A percentile compares a stretch with the other conserved stretches of the same genome.
These are phyloP conservation scores for Crithidia acanthocephali DNA, from an alignment of 208 protist genomes.

Conservation along the genomic window DNA sequence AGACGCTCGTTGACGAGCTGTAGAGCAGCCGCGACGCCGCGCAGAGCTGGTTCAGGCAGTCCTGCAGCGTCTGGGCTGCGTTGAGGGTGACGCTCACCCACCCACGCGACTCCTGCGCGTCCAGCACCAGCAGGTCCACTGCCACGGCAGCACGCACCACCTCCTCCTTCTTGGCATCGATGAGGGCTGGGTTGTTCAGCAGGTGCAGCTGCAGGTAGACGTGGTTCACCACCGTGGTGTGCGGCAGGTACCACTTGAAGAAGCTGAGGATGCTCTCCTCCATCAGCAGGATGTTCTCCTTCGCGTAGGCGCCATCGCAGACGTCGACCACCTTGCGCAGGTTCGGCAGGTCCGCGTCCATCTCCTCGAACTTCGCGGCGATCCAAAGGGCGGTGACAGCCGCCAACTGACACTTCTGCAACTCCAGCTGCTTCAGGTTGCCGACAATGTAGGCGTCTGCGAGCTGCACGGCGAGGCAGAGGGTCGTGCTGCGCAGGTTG, in stretches of 20 bases:
- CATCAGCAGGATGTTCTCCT: constrained; percentile 67
- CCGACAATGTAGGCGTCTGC: constrained; percentile 71
- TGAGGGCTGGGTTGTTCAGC: constrained; percentile 54
- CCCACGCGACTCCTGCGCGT: constrained; percentile 27
- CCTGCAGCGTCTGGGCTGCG: constrained; percentile 35
- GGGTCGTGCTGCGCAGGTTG: constrained; percentile 76
- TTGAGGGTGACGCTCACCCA: constrained; percentile 46
- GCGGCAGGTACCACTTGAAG: constrained; percentile 85
- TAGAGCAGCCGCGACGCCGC: constrained; percentile 43
- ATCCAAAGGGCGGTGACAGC: constrained; percentile 82
- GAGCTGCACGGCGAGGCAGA: constrained; percentile 86
- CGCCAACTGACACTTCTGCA: constrained; percentile 80
- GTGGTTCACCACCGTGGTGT: constrained; percentile 84
- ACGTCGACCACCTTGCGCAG: constrained; percentile 77
- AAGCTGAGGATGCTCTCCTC: constrained; percentile 77
- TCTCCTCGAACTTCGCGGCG: constrained; percentile 88
- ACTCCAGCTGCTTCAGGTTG: constrained; percentile 56
- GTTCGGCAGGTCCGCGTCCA: constrained; percentile 66
- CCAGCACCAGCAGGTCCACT: constrained; percentile 53
- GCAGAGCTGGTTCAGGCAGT: constrained; percentile 58
- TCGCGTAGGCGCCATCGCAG: constrained; percentile 73
- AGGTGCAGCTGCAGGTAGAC: constrained; percentile 84
- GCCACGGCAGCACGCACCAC: constrained; percentile 16
- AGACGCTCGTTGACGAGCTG: constrained; percentile 55
- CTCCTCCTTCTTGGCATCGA: constrained; percentile 26